Conservation (phyloP, 495 filamentous ascomycete species). For the Hypoxylon rickii region DNA sequence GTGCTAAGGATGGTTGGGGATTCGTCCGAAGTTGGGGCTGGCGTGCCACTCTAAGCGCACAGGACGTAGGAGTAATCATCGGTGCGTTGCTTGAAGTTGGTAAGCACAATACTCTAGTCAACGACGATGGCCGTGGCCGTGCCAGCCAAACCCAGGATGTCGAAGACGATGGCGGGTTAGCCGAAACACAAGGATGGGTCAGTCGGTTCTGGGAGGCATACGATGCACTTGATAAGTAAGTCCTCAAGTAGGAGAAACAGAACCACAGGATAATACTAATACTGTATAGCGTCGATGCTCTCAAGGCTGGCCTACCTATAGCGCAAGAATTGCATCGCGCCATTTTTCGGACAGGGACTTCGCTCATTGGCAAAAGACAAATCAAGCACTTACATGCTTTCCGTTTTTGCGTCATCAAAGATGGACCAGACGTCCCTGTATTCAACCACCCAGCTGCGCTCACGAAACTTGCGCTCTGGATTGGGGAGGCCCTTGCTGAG, state of each 20-base stretch:
- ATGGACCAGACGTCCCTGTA: conserved; percentile 84
- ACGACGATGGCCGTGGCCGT: conserved; percentile 38
- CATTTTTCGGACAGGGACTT: conserved; percentile 90
- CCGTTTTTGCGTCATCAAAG: conserved; percentile 93
- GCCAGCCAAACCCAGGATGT: conserved; percentile 47
- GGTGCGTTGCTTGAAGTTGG: conserved; percentile 93
- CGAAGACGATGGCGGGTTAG: conserved; percentile 47
- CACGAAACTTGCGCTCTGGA: conserved; percentile 90
- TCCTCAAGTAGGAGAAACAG: conserved; percentile 18
- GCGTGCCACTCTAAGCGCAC: conserved; percentile 90
- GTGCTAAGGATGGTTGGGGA: conserved; percentile 85
- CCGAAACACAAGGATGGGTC: conserved; percentile 69
- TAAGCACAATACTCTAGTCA: conserved; percentile 47
- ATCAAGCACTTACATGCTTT: conserved; percentile 90
- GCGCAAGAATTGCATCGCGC: conserved; percentile 89
- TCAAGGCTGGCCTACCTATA: conserved; percentile 75
- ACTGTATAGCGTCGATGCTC: conserved; percentile 69
- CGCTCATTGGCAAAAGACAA: conserved; percentile 88
- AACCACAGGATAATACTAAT: conserved; percentile 40
- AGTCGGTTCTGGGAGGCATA: conserved; percentile 90
- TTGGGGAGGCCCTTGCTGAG: conserved; percentile 89
- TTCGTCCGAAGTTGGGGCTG: conserved; percentile 98
- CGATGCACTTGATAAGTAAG: conserved; percentile 79
- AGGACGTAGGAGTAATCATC: conserved; percentile 87
- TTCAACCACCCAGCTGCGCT: conserved; percentile 92